These are phyloP conservation scores for Blastobotrys capitulatus DNA, from an alignment of 1,139 yeast genomes.

Conservation along the genomic window DNA sequence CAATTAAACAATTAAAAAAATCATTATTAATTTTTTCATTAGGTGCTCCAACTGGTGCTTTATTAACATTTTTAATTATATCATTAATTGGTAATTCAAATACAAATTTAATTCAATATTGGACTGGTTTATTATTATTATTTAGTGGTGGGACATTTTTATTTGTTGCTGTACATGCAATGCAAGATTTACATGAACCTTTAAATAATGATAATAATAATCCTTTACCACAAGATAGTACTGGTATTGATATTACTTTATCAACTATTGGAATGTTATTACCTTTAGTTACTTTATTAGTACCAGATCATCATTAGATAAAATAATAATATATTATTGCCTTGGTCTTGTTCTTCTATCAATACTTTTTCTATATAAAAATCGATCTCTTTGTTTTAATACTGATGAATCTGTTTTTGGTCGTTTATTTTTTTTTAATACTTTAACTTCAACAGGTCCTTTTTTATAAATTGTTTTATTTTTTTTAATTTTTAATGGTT, in stretches of 20 bases:
- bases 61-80: slow-evolving; percentile 42
- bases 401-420: slow-evolving; percentile 42
- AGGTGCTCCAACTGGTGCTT: slow-evolving; percentile 50
- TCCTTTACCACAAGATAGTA: slow-evolving; percentile 19
- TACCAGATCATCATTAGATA: slow-evolving; percentile 26
- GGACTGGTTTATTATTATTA: slow-evolving; percentile 49
- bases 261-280: slow-evolving; percentile 32
- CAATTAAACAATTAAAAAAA: slow-evolving; percentile 33
- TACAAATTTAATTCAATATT: slow-evolving; percentile 32
- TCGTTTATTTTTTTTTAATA: slow-evolving; percentile 34
- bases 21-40: slow-evolving; percentile 46
- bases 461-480: slow-evolving; percentile 35
- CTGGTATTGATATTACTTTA: slow-evolving; percentile 18
- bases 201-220: slow-evolving; percentile 17
- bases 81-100: slow-evolving; percentile 30
- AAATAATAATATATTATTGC: background rate
- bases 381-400: slow-evolving; percentile 41
- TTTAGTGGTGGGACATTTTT: slow-evolving; percentile 72
- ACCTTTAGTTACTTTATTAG: slow-evolving; percentile 30
- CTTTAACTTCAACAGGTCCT: slow-evolving; percentile 52
- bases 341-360: slow-evolving; percentile 10
- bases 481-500: slow-evolving; percentile 23
- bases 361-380: slow-evolving; percentile 42
- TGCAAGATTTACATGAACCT: slow-evolving; percentile 36
- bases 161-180: slow-evolving; percentile 62